Base-by-base conservation (phyloP, 2,329 filamentous ascomycete genomes). In the Huntiella bhutanensis region DNA sequence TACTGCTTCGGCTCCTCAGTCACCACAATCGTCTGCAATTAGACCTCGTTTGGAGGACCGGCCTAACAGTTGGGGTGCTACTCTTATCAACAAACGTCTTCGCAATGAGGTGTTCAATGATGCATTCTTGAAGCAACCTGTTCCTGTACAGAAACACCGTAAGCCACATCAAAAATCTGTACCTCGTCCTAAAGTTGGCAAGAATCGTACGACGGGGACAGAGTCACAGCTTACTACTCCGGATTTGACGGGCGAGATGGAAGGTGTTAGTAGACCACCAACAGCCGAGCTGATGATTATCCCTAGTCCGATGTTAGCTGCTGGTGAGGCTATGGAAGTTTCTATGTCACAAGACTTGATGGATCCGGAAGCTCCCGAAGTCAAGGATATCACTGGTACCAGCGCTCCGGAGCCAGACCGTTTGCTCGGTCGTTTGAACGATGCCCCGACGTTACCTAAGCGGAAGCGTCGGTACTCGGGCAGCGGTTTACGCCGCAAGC, bases 91-190 rank as follows among this genome's bases (percentile, higher is more conserved):
- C 58, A 81, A 82, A 55, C 77, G 80, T 49, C 63, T 96, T 35
- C 80, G 87, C 50, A 88, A 93, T 58, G 84, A 93, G 59, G 86
- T 95, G 1, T 80, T 95, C 56, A 83, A 86, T 35, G 87, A 95
- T 58, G 88, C 88, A 0, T 95, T 95, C 56, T 67, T 85, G 38
- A 84, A 86, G 49, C 81, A 86, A 45, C 77, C 82, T 0, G 82
- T 94, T 50, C 79, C 83, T n/a, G 65, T 79, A 54, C 83, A 87
- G 54, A 79, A 81, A 51, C 79, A 86, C 50, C 77, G 80, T 32
- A 73, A 75, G 51, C 80, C 81, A 50, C 73, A 77, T 37, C 75
- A 81, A 55, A 70, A 81, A 46, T 70, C 73, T 10, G 66, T 87
- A 33, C 71, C 80, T 28, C 68, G 70, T 4, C 65, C 64, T 33